Conservation (phyloP, 305 asterid genomes). For the Fraxinus dipetala region DNA sequence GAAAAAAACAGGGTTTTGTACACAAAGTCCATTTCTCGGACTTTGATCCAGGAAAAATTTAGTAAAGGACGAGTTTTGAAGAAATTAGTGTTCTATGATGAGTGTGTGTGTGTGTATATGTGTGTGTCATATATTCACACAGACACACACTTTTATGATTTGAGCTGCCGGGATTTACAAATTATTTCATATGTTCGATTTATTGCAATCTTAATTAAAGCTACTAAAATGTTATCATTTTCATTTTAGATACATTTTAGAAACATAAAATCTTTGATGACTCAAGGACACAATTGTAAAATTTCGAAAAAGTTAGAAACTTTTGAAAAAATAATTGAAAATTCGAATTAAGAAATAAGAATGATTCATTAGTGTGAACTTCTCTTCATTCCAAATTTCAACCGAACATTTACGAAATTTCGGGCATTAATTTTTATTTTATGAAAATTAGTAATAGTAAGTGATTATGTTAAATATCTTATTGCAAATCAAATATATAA, state of each 20-base stretch:
- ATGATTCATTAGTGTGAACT: neutral
- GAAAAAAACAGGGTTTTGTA: conserved; percentile 1
- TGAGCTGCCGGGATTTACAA: neutral
- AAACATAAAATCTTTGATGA: neutral
- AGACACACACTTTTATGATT: neutral
- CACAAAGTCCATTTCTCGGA: neutral
- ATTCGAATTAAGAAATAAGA: neutral
- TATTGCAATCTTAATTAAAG: neutral
- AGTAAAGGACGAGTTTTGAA: neutral
- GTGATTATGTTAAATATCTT: neutral
- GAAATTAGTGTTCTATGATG: neutral
- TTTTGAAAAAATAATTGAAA: neutral
- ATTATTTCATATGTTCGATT: no score
- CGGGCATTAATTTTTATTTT: neutral
- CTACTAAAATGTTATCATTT: neutral
- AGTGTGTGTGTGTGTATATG: neutral
- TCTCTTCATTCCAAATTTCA: neutral
- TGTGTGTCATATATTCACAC: neutral
- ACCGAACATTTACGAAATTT: neutral
- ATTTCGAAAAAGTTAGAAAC: neutral
- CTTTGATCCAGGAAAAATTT: neutral
- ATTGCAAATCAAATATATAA: neutral
- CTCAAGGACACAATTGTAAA: neutral
- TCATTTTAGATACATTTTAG: neutral
- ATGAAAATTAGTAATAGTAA: no score